Conservation (phyloP, 2,329 filamentous ascomycete genomes). For the Elsinoe australis region DNA sequence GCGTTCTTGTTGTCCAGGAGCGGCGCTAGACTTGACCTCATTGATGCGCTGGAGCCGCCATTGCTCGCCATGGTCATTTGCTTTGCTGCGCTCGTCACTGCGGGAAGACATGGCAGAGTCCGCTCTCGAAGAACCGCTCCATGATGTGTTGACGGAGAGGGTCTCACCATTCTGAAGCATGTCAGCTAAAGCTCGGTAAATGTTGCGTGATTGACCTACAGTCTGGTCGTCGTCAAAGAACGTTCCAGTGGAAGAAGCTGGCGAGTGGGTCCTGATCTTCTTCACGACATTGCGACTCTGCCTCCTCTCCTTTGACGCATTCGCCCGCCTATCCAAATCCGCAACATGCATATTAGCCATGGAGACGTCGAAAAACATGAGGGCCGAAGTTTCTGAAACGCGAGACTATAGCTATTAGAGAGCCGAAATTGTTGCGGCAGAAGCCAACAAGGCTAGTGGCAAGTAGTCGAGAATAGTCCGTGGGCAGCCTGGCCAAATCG, state of each 20-base stretch:
- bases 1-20: too few species aligned
- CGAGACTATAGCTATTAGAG: slow-evolving; percentile 1
- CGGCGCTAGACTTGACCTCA: slow-evolving; percentile 10
- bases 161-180: background rate
- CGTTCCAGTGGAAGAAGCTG: slow-evolving; percentile 14
- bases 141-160: slow-evolving; percentile 2
- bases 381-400: slow-evolving; percentile 1
- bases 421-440: slow-evolving; percentile 1
- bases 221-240: slow-evolving; percentile 16
- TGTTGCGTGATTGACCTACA: slow-evolving; percentile 1
- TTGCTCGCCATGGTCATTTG: background rate
- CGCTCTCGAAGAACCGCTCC: slow-evolving; percentile 7
- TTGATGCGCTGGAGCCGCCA: slow-evolving; percentile 5
- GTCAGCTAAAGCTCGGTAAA: background rate
- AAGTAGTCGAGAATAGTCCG: slow-evolving; percentile 3
- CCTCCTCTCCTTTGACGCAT: background rate
- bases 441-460: slow-evolving; percentile 16
- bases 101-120: slow-evolving; percentile 17
- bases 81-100: slow-evolving; percentile 12
- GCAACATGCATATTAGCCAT: slow-evolving; percentile 12
- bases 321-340: slow-evolving; percentile 3
- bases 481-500: background rate
- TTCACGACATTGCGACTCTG: slow-evolving; percentile 14
- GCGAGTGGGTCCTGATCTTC: slow-evolving; percentile 15
- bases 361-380: slow-evolving; percentile 12